Evolutionary conservation across 2,329 filamentous ascomycete genomes (phyloP).

Genomic region (Chaetothyriales sp.): DNA sequence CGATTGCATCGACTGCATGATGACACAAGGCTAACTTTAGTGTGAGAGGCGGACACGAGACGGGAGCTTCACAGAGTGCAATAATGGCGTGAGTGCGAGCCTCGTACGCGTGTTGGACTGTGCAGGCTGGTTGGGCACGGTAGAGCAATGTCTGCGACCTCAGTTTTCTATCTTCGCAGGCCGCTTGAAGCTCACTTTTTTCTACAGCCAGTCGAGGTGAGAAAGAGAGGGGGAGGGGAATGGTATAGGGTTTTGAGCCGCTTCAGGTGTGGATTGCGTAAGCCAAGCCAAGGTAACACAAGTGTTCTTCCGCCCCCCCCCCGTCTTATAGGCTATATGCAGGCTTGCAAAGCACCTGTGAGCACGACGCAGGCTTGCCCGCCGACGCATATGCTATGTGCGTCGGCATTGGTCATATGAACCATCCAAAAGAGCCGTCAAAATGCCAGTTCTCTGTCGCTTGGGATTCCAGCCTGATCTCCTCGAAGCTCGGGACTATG

Average conservation of each 20-base stretch:
- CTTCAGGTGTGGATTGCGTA: not conserved
- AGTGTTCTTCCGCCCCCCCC: not conserved
- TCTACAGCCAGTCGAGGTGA: not conserved
- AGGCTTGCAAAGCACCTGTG: not conserved
- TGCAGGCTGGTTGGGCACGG: not conserved
- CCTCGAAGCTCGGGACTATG: slow-evolving; percentile 25
- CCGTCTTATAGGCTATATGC: not conserved
- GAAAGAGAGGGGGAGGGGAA: not conserved
- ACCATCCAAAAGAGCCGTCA: slow-evolving; percentile 18
- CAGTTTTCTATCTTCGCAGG: not conserved
- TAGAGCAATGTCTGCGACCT: not conserved
- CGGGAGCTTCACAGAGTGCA: not conserved
- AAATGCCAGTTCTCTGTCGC: slow-evolving; percentile 16
- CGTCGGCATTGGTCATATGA: slow-evolving; percentile 1
- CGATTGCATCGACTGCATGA: slow-evolving; percentile 10
- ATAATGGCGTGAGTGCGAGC: not conserved
- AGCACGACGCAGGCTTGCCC: not conserved
- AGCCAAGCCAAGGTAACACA: not conserved
- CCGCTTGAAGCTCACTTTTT: not conserved
- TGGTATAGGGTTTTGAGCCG: not conserved
- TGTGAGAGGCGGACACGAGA: not conserved
- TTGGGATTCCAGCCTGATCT: slow-evolving; percentile 20
- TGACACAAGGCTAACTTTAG: not conserved
- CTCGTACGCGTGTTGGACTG: not conserved
- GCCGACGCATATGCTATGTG: not conserved